phyloP scores from a whole-genome alignment of 2,329 filamentous ascomycete species.

The Cladosporium sp. region DNA sequence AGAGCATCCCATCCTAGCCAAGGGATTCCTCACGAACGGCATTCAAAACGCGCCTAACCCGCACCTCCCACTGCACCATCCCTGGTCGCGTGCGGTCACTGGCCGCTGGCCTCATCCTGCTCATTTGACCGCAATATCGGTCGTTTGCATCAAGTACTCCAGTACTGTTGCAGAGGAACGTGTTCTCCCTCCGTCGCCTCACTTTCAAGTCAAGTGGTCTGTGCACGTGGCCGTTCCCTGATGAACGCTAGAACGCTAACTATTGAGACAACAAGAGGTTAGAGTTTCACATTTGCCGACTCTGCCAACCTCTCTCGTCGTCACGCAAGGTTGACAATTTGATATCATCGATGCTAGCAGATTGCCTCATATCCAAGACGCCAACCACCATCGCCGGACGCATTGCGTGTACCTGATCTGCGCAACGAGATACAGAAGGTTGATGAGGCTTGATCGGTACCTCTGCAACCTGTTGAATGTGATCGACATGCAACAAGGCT shows the following conservation, averaged over 20 bases:
- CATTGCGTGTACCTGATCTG: not conserved
- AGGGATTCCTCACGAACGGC: not conserved
- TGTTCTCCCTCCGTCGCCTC: not conserved
- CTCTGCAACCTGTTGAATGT: slow-evolving; percentile 4
- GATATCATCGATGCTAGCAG: not conserved
- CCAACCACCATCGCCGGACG: not conserved
- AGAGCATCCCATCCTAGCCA: slow-evolving; percentile 1
- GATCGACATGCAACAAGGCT: not conserved
- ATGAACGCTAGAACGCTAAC: not conserved
- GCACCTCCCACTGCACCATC: slow-evolving; percentile 2
- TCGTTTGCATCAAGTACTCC: not conserved
- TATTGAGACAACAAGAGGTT: slow-evolving; percentile 5
- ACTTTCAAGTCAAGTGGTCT: not conserved
- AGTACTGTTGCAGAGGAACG: not conserved
- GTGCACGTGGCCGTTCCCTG: slow-evolving; percentile 10
- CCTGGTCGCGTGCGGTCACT: slow-evolving; percentile 8
- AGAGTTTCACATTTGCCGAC: slow-evolving; percentile 7
- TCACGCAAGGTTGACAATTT: not conserved
- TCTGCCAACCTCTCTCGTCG: not conserved
- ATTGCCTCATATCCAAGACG: not conserved
- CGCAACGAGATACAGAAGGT: slow-evolving; percentile 2
- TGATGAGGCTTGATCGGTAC: slow-evolving; percentile 8
- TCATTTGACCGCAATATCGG: slow-evolving; percentile 1
- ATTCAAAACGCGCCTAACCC: slow-evolving; percentile 7
- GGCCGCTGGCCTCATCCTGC: slow-evolving; percentile 6